Conservation (phyloP, 2,329 filamentous ascomycete genomes). For the Fusarium setosum region DNA sequence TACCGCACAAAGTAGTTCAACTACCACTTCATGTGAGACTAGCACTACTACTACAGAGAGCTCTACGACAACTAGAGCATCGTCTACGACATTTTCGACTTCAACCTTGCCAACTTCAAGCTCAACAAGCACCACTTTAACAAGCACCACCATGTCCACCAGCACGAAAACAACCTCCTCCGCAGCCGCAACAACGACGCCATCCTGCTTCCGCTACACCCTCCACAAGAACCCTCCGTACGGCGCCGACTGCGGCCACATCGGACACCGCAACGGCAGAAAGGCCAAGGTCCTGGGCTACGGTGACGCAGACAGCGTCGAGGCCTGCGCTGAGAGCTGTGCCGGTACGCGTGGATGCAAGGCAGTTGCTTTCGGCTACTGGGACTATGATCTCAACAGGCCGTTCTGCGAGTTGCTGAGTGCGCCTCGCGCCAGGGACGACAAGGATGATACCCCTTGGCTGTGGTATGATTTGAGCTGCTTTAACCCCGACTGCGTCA, state of each 20-base stretch:
- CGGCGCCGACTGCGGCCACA: slow-evolving; percentile 14
- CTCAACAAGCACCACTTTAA: neutral
- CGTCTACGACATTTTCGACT: neutral
- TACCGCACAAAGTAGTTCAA: neutral
- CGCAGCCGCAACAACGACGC: neutral
- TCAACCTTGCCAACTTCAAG: neutral
- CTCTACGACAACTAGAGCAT: neutral
- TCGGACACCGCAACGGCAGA: slow-evolving; percentile 6
- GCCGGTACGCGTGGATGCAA: slow-evolving; percentile 14
- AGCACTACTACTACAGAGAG: neutral
- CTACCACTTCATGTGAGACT: neutral
- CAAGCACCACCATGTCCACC: slow-evolving; percentile 1
- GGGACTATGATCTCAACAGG: slow-evolving; percentile 17
- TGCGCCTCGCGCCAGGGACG: slow-evolving; percentile 11
- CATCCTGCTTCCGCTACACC: slow-evolving; percentile 32
- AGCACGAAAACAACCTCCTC: slow-evolving; percentile 2
- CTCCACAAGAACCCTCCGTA: slow-evolving; percentile 12
- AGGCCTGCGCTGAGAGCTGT: slow-evolving; percentile 29
- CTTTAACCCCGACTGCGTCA: slow-evolving; percentile 29
- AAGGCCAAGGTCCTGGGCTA: slow-evolving; percentile 27
- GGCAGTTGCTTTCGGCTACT: slow-evolving; percentile 23
- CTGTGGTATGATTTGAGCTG: slow-evolving; percentile 27
- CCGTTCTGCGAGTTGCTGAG: slow-evolving; percentile 29
- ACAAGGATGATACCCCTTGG: slow-evolving; percentile 22
- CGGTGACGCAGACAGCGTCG: slow-evolving; percentile 24